Percentiles rank a stretch among this genome's conserved stretches.
These are phyloP conservation scores for Mrakia gelida DNA, from an alignment of 768 basidiomycete genomes.

Conservation along the genomic window DNA sequence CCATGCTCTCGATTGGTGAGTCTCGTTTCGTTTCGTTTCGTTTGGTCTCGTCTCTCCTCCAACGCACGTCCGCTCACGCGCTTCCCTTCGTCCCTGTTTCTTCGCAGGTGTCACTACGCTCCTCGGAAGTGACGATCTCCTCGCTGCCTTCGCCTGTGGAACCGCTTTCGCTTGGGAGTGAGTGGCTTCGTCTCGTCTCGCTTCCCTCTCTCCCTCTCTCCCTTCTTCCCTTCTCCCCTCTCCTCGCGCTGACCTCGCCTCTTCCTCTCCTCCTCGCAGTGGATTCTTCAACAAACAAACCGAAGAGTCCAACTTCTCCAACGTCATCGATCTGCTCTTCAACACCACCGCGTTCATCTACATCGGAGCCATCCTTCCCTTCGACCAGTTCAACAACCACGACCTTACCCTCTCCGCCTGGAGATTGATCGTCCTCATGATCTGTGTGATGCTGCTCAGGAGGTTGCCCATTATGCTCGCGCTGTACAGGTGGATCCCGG, in stretches of 20 bases:
- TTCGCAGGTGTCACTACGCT: constrained; percentile 72
- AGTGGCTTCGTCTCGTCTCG: constrained; percentile 50
- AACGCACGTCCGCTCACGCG: neutral
- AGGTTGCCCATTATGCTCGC: constrained; percentile 78
- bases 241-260: constrained; percentile 85
- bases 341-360: constrained; percentile 41
- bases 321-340: constrained; percentile 70
- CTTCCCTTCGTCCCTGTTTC: constrained; percentile 43
- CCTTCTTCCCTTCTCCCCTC: neutral
- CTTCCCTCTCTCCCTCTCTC: constrained; percentile 50
- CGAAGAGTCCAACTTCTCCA: constrained; percentile 90
- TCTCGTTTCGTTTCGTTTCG: neutral
- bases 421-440: constrained; percentile 75
- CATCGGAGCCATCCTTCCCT: constrained; percentile 97
- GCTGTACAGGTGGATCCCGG: constrained; percentile 86
- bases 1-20: constrained; percentile 44
- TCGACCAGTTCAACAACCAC: constrained; percentile 65
- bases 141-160: constrained; percentile 91
- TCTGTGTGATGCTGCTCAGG: constrained; percentile 74
- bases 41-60: neutral
- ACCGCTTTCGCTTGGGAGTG: constrained; percentile 96
- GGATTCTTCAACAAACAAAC: constrained; percentile 62
- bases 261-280: constrained; percentile 94
- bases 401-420: constrained; percentile 69
- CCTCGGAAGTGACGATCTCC: constrained; percentile 85